A percentile compares a stretch with the other conserved stretches of the same genome.
Conservation (phyloP, 768 basidiomycete genomes). For the Roridomyces roridus region DNA sequence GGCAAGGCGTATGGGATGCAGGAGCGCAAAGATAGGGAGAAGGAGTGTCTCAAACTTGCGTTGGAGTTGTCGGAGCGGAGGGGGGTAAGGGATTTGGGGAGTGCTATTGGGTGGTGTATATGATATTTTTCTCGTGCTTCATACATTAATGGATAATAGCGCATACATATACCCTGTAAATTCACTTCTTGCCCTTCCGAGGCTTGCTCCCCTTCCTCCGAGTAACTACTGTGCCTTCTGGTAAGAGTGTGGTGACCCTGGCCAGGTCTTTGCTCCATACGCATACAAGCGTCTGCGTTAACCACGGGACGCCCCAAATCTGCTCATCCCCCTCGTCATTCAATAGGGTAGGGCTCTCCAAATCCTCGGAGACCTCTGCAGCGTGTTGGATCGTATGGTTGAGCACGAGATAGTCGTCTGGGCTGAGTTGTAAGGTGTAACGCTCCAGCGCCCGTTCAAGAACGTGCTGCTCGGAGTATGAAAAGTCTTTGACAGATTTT, state of each 20-base stretch:
- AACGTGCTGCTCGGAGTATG: conserved; percentile 24
- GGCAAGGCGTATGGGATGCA: conserved; percentile 82
- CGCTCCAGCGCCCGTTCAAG: conserved; percentile 21
- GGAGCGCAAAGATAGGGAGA: conserved; percentile 71
- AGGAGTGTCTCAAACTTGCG: conserved; percentile 77
- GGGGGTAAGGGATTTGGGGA: conserved; percentile 66
- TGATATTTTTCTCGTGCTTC: conserved; percentile 31
- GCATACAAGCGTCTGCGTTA: conserved; percentile 11
- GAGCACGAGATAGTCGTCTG: conserved; percentile 17
- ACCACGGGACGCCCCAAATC: conserved; percentile 23
- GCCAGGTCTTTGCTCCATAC: conserved; percentile 14
- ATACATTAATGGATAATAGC: background rate
- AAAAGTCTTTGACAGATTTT: conserved; percentile 17
- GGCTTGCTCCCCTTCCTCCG: conserved; percentile 16
- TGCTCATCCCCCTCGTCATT: conserved; percentile 25
- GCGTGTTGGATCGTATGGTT: conserved; percentile 15
- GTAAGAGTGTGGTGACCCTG: conserved; percentile 21
- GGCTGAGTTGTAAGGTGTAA: conserved; percentile 9
- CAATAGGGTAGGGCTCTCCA: background rate
- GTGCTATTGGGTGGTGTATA: conserved; percentile 74
- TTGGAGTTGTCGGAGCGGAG: conserved; percentile 66
- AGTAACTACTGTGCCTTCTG: conserved; percentile 21
- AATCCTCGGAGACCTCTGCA: background rate
- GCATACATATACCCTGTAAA: background rate
- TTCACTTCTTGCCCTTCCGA: conserved; percentile 18